Percentiles rank a stretch among this genome's conserved stretches.
Conservation (phyloP, 441 rosid species). For the Biscutella laevigata region DNA sequence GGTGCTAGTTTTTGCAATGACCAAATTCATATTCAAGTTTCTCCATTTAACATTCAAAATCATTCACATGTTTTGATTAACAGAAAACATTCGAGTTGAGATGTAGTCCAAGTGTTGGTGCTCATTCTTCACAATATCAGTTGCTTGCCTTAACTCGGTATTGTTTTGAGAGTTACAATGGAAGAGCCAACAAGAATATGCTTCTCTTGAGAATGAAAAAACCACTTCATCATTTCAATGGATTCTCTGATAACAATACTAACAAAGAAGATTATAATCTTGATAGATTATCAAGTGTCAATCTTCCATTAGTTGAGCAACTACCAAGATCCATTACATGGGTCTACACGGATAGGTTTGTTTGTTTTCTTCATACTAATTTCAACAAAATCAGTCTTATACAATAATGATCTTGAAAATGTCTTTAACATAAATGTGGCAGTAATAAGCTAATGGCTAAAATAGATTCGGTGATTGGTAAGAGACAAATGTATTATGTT, state of each 20-base stretch:
- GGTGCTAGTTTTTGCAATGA: background rate
- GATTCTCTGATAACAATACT: constrained; percentile 28
- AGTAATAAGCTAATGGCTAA: constrained; percentile 85
- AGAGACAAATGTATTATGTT: constrained; percentile 69
- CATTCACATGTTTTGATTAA: background rate
- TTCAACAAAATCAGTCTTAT: background rate
- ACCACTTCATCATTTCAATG: constrained; percentile 42
- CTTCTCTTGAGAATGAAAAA: constrained; percentile 33
- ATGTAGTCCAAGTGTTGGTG: constrained; percentile 37
- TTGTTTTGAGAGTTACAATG: constrained; percentile 8
- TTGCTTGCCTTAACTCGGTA: constrained; percentile 33
- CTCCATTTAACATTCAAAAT: too few relatives aligned
- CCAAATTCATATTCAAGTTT: too few relatives aligned
- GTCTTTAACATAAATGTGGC: constrained; percentile 27
- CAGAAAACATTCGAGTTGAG: constrained; percentile 46
- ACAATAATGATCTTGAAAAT: too few relatives aligned
- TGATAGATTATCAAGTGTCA: constrained; percentile 30
- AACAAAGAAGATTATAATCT: constrained; percentile 31
- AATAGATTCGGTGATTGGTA: constrained; percentile 78
- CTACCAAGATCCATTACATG: constrained; percentile 66
- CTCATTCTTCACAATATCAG: constrained; percentile 29
- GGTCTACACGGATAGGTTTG: constrained; percentile 48
- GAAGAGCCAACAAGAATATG: constrained; percentile 25
- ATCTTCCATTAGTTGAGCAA: constrained; percentile 51
- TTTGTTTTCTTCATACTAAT: background rate